Conservation (phyloP, 371 early-diverging fungal genomes). For the Dinochytrium kinnereticum region DNA sequence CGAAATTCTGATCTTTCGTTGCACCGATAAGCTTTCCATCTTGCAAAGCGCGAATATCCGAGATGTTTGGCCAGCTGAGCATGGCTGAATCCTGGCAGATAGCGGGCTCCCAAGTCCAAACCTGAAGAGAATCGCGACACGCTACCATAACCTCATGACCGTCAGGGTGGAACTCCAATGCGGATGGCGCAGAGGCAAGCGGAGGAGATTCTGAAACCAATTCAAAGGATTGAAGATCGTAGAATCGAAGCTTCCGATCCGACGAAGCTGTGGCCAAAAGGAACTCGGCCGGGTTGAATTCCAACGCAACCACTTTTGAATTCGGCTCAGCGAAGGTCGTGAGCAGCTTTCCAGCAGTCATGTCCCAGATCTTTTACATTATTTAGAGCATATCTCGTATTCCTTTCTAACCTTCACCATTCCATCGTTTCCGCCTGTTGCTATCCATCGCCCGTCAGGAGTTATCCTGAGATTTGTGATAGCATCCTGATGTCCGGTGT, state of each 20-base stretch:
- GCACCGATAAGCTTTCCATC: constrained; percentile 52
- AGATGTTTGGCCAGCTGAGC: constrained; percentile 48
- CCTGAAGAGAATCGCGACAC: constrained; percentile 42
- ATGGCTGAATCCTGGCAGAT: constrained; percentile 37
- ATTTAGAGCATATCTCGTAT: not conserved
- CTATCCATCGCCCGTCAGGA: constrained; percentile 66
- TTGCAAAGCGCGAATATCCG: constrained; percentile 47
- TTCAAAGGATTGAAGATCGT: constrained; percentile 58
- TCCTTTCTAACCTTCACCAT: constrained; percentile 46
- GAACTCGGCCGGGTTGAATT: constrained; percentile 59
- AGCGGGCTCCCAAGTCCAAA: constrained; percentile 55
- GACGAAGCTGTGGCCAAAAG: constrained; percentile 43
- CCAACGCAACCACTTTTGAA: constrained; percentile 41
- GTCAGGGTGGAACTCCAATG: constrained; percentile 49
- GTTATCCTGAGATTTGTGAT: constrained; percentile 48
- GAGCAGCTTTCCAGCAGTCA: constrained; percentile 62
- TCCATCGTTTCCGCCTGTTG: constrained; percentile 49
- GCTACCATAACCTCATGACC: constrained; percentile 50
- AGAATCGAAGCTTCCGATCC: constrained; percentile 50
- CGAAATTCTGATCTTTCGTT: constrained; percentile 51
- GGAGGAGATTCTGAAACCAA: constrained; percentile 34
- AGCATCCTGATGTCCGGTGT: constrained; percentile 43
- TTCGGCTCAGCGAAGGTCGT: constrained; percentile 48
- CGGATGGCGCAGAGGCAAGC: constrained; percentile 27
- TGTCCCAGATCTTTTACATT: constrained; percentile 58